Conservation (phyloP, 129 eudicot genomes). For the Lactuca saligna region DNA sequence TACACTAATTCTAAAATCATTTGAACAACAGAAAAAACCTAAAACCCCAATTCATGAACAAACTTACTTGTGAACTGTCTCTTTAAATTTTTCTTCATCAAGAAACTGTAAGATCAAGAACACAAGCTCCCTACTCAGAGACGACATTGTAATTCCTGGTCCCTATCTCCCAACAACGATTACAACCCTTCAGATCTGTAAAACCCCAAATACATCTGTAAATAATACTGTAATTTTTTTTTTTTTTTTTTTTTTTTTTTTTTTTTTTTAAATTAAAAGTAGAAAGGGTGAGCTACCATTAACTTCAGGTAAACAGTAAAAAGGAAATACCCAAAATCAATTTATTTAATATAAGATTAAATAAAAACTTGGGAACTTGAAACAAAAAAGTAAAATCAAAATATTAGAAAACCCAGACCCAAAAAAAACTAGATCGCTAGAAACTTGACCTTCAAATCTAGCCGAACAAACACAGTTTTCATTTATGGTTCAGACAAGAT, state of each 20-base stretch:
- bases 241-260: too few species aligned
- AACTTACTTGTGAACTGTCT: slow-evolving; percentile 86
- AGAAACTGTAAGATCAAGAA: slow-evolving; percentile 87
- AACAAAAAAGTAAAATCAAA: neutral
- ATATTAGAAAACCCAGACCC: neutral
- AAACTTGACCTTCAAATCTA: slow-evolving; percentile 25
- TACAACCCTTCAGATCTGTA: slow-evolving; percentile 62
- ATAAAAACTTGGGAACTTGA: slow-evolving; percentile 30
- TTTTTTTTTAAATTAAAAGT: neutral
- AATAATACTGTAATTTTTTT: neutral
- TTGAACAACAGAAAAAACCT: neutral
- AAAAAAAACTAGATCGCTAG: slow-evolving; percentile 24
- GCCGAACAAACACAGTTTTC: neutral
- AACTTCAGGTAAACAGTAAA: slow-evolving; percentile 14
- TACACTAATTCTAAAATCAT: neutral
- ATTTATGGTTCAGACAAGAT: neutral
- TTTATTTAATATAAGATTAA: slow-evolving; percentile 20
- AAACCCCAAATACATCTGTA: slow-evolving; percentile 20
- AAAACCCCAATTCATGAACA: neutral
- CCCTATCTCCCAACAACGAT: slow-evolving; percentile 27
- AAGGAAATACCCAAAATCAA: neutral
- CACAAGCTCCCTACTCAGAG: slow-evolving; percentile 86
- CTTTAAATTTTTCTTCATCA: slow-evolving; percentile 91
- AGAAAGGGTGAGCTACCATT: neutral
- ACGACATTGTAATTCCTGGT: slow-evolving; percentile 58